A percentile compares a stretch with the other conserved stretches of the same genome.
phyloP scores from a whole-genome alignment of 805 yeast species.

The Metschnikowia dekortorum region DNA sequence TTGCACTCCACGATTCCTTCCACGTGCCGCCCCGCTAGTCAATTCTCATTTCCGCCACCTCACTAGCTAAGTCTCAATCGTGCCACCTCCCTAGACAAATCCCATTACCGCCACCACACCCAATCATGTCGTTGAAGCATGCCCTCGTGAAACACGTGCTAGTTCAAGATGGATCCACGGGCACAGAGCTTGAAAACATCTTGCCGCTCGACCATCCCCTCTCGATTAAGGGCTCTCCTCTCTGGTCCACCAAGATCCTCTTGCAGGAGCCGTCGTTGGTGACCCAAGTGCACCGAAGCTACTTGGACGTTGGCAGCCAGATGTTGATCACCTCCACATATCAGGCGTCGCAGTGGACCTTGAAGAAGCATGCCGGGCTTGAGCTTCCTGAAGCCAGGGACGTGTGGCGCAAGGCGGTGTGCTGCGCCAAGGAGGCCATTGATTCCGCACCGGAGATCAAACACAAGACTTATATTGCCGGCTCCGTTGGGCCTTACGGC shows the following conservation, averaged over 20 bases:
- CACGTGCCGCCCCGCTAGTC: too few relatives aligned
- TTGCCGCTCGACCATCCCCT: constrained; percentile 16
- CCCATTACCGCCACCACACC: background rate
- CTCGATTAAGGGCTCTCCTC: constrained; percentile 17
- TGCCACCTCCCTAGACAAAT: too few relatives aligned
- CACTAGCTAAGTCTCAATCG: too few relatives aligned
- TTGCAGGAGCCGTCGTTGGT: constrained; percentile 14
- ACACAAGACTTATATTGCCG: constrained; percentile 39
- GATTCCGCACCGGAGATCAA: background rate
- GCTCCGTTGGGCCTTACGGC: constrained; percentile 76
- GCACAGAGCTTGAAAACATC: constrained; percentile 15
- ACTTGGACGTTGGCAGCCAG: constrained; percentile 16
- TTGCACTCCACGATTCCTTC: too few relatives aligned
- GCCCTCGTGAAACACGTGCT: constrained; percentile 3
- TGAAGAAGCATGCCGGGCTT: constrained; percentile 12
- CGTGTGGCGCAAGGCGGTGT: constrained; percentile 16
- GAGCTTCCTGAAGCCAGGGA: constrained; percentile 6
- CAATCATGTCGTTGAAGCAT: constrained; percentile 7
- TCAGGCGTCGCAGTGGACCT: constrained; percentile 16
- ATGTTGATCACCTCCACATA: constrained; percentile 18
- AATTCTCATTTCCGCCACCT: too few relatives aligned
- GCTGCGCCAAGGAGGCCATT: constrained; percentile 13
- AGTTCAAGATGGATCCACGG: constrained; percentile 19
- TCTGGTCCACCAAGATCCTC: constrained; percentile 19
- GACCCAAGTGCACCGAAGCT: constrained; percentile 14